Conservation (phyloP, 306 rosid species). For the Ormosia semicastrata region DNA sequence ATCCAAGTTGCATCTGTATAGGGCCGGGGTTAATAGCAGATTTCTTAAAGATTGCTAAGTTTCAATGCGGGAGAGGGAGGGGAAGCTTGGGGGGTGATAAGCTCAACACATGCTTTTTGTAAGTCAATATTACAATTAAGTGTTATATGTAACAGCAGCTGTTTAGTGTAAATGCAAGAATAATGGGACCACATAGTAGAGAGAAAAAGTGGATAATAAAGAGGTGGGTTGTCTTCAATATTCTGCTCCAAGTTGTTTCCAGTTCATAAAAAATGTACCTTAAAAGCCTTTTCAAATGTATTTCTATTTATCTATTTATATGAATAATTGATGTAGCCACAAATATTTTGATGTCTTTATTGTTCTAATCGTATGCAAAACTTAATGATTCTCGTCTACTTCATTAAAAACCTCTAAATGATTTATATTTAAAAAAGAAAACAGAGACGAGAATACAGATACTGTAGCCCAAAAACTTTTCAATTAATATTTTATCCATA, state of each 20-base stretch:
- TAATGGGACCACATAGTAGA: not conserved
- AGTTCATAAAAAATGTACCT: not conserved
- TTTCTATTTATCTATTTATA: no score
- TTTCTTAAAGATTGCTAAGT: constrained; percentile 35
- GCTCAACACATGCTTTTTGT: not conserved
- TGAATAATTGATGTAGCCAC: no score
- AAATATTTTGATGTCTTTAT: no score
- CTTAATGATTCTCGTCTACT: no score
- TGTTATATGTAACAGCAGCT: not conserved
- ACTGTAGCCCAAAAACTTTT: no score
- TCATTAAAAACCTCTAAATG: no score
- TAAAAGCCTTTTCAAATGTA: no score
- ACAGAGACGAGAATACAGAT: no score
- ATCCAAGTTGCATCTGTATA: constrained; percentile 51
- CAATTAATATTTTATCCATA: no score
- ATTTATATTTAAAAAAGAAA: no score
- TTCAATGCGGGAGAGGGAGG: not conserved
- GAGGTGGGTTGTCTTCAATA: not conserved
- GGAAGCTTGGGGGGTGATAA: not conserved
- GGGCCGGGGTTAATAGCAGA: constrained; percentile 64
- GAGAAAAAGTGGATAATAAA: not conserved
- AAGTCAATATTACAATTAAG: not conserved
- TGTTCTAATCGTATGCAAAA: no score
- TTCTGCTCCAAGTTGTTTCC: no score
- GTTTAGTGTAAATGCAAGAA: not conserved